These are phyloP conservation scores for Starmerella geochares DNA, from an alignment of 805 yeast species.

Conservation along the genomic window DNA sequence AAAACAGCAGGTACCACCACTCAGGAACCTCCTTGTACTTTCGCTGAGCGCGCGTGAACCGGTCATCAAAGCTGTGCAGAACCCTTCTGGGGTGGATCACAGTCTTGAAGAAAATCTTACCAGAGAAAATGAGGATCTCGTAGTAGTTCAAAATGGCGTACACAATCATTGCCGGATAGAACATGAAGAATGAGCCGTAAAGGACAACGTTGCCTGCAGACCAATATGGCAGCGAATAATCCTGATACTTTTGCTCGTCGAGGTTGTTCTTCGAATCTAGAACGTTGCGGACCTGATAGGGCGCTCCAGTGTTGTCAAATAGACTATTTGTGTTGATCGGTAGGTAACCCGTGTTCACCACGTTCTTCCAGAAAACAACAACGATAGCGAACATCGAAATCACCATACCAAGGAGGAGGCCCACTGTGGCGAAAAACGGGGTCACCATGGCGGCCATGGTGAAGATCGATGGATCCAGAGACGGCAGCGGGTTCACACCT, in stretches of 20 bases:
- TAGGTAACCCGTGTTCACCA: constrained; percentile 42
- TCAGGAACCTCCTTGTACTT: constrained; percentile 52
- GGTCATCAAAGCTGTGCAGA: constrained; percentile 37
- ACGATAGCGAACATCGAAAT: constrained; percentile 29
- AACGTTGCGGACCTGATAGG: constrained; percentile 38
- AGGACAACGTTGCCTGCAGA: constrained; percentile 50
- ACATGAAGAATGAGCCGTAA: constrained; percentile 48
- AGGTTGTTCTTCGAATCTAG: constrained; percentile 40
- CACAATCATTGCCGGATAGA: constrained; percentile 47
- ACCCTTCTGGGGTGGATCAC: constrained; percentile 27
- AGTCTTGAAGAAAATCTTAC: constrained; percentile 19
- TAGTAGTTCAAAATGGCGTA: constrained; percentile 31
- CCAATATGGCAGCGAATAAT: constrained; percentile 60
- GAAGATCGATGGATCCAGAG: constrained; percentile 40
- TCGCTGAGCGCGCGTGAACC: constrained; percentile 49
- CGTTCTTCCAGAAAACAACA: constrained; percentile 37
- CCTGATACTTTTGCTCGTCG: constrained; percentile 40
- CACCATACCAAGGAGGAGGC: constrained; percentile 7
- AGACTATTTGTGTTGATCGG: constrained; percentile 41
- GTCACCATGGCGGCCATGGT: constrained; percentile 31
- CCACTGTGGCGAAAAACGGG: constrained; percentile 38
- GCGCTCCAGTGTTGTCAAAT: constrained; percentile 37
- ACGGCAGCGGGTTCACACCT: constrained; percentile 46
- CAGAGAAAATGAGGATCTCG: constrained; percentile 3
- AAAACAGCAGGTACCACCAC: constrained; percentile 40